These are phyloP conservation scores for Tolypocladium endophyticum DNA, from an alignment of 2,329 filamentous ascomycete genomes.

Conservation along the genomic window DNA sequence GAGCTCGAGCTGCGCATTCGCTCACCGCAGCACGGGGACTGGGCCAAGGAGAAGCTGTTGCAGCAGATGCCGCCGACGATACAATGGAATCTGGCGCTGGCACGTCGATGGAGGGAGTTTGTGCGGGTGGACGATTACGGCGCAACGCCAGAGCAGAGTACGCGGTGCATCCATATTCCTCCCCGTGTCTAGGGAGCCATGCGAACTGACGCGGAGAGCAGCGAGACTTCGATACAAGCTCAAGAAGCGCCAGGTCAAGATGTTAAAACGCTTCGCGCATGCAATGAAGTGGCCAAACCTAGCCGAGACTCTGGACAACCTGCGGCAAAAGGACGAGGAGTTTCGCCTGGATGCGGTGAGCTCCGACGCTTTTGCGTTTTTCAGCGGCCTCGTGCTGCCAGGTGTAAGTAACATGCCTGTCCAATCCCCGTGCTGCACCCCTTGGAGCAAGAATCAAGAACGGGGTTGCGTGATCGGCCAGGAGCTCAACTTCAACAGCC, in stretches of 20 bases:
- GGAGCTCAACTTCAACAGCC: conserved; percentile 21
- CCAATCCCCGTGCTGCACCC: neutral
- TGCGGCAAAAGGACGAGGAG: conserved; percentile 50
- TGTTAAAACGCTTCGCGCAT: conserved; percentile 57
- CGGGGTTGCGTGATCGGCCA: neutral
- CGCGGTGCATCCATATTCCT: conserved; percentile 8
- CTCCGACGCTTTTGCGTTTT: conserved; percentile 68
- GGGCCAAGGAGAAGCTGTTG: conserved; percentile 54
- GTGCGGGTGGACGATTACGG: conserved; percentile 55
- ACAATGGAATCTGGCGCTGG: conserved; percentile 63
- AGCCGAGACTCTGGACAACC: conserved; percentile 48
- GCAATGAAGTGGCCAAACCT: conserved; percentile 73
- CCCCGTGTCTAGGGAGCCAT: neutral
- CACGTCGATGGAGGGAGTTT: conserved; percentile 61
- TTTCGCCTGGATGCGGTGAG: conserved; percentile 48
- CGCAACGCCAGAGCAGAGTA: conserved; percentile 38
- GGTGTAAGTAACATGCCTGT: conserved; percentile 31
- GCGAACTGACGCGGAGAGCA: conserved; percentile 3
- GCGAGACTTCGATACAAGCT: conserved; percentile 54
- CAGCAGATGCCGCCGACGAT: conserved; percentile 58
- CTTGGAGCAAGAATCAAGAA: neutral
- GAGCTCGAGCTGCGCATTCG: conserved; percentile 64
- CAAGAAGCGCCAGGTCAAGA: conserved; percentile 58
- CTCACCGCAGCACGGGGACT: conserved; percentile 47
- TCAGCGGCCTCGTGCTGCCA: conserved; percentile 62